Base-by-base conservation (phyloP, 2,329 filamentous ascomycete genomes). In the Nannizziopsis barbatae region DNA sequence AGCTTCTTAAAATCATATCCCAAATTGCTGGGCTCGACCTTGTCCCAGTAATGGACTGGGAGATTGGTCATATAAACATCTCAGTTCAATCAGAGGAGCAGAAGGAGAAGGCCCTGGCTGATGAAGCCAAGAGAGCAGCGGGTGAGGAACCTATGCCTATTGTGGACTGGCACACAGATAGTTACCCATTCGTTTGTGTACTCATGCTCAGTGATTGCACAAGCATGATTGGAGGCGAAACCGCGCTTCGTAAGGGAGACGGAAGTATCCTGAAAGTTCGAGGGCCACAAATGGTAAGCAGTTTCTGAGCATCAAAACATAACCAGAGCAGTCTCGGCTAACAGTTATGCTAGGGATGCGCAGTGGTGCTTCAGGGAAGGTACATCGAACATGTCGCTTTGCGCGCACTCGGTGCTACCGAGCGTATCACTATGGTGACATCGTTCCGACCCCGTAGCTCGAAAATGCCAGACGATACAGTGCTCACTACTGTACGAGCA, bases 181-280 rank as follows among this genome's bases (percentile, higher is more conserved):
- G 75, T 57, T 82, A 80, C 58, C 78, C 79, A 0, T 83, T 82
- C 57, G 79, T 83, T n/a, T 82, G 78, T 54, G 79, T 83, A n/a
- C 71, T 74, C 6, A 83, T 83, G 78, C 70, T 83, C 22, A 79
- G 75, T 32, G 78, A 83, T 56, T 80, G 77, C 53, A 72, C 70
- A 0, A 66, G 69, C 33, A 83, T 83, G 79, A 64, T 79, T 10
- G 80, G 80, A 8, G 79, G 80, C 3, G 80, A 83, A 62, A 83
- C 79, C 0, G 78, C 75, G 1, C 60, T 83, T n/a, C 69, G 71
- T 33, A 78, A 68, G 1, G 72, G 67, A 1, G 67, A 68, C 18
- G 76, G 76, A 2, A 69, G 75, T 1, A 67, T 79, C 12, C 61
- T 77, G 51, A 79, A 79, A 60, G 73, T 80, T 40, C 70, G 77